Percentiles rank a stretch among this genome's conserved stretches.
phyloP scores from a whole-genome alignment of 345 rosid genomes.

The Populus simonii region DNA sequence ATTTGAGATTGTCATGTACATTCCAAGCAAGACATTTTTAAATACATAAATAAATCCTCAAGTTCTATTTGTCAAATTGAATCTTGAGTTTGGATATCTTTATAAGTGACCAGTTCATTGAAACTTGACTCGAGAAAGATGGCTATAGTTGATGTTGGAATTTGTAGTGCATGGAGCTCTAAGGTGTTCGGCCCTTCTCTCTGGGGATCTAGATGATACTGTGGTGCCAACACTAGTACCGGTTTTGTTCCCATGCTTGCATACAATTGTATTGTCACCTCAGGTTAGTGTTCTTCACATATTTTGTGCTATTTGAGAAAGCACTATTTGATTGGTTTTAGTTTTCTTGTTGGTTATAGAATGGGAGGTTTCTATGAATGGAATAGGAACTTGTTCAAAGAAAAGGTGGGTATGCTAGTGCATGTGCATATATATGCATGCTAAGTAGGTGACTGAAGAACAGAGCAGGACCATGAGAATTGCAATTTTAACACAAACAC shows the following conservation, averaged over 20 bases:
- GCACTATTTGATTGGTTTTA: background rate
- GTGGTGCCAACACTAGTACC: constrained; percentile 71
- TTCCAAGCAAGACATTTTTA: background rate
- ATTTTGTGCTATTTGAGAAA: background rate
- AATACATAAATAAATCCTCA: background rate
- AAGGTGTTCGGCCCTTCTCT: constrained; percentile 81
- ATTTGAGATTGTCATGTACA: background rate
- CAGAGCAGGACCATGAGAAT: background rate
- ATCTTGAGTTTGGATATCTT: background rate
- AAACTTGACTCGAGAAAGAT: background rate
- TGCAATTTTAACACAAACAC: background rate
- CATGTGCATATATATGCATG: background rate
- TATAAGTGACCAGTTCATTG: background rate
- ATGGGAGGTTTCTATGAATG: background rate
- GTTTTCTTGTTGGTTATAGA: background rate
- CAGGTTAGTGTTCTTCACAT: constrained; percentile 51
- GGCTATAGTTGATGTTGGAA: constrained; percentile 9
- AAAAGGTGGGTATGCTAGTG: background rate
- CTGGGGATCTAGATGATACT: constrained; percentile 79
- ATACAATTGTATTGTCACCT: constrained; percentile 68
- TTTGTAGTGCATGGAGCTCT: constrained; percentile 80
- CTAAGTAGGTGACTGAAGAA: background rate
- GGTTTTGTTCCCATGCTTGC: constrained; percentile 76
- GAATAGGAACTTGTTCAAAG: background rate
- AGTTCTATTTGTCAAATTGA: background rate